These are phyloP conservation scores for Allium sativum DNA, from an alignment of 106 monocot genomes.

Conservation along the genomic window DNA sequence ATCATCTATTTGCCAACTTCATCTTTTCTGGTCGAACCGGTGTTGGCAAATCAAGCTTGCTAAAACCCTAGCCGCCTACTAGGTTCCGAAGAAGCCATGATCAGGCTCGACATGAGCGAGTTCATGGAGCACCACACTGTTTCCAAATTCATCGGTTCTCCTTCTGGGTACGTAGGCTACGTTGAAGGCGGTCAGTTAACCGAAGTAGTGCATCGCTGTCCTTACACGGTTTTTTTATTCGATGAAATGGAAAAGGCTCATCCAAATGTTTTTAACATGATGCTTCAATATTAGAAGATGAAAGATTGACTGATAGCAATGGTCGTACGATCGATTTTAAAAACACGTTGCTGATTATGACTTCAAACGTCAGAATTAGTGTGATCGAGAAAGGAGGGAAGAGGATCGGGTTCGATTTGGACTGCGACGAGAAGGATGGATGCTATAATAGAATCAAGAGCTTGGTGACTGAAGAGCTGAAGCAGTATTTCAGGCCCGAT, in stretches of 20 bases:
- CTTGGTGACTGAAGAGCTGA: conserved; percentile 63
- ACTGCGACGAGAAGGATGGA: conserved; percentile 59
- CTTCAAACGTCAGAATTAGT: conserved; percentile 67
- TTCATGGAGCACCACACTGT: conserved; percentile 80
- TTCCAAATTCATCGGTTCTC: conserved; percentile 68
- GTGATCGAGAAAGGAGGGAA: conserved; percentile 73
- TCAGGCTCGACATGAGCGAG: conserved; percentile 73
- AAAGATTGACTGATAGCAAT: conserved; percentile 63
- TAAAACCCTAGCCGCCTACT: conserved; percentile 58
- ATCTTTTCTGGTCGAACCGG: conserved; percentile 78
- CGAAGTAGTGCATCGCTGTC: conserved; percentile 59
- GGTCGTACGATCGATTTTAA: conserved; percentile 72
- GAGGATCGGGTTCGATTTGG: conserved; percentile 67
- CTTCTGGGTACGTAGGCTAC: conserved; percentile 70
- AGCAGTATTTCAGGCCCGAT: conserved; percentile 76
- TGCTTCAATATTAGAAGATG: conserved; percentile 73
- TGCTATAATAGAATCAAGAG: conserved; percentile 69
- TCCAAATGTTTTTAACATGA: conserved; percentile 81
- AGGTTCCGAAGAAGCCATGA: conserved; percentile 79
- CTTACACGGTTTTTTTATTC: conserved; percentile 66
- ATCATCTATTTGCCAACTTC: conserved; percentile 64
- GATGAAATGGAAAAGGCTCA: conserved; percentile 79
- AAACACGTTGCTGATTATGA: conserved; percentile 69
- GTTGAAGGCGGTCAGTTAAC: conserved; percentile 70
- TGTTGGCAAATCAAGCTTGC: conserved; percentile 65